Evolutionary conservation across 768 basidiomycete species (phyloP), one percentile per base, ranked within the genome.

Genomic region (Mycena sanguinolenta): DNA sequence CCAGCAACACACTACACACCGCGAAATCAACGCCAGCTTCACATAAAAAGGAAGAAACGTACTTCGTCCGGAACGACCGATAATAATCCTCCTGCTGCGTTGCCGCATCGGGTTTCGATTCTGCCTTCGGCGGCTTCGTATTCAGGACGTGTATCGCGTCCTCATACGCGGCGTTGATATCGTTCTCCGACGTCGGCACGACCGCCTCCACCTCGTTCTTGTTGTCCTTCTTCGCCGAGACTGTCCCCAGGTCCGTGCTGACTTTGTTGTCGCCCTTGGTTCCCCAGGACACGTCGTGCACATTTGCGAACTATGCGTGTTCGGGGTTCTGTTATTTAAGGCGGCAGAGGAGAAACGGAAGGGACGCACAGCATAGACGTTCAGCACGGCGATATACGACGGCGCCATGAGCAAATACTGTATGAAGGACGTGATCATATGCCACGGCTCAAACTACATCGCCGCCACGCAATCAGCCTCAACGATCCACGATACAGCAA

Each of bases 351-450:
- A 13, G 54, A 53, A 49, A 5, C 38, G 38, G 59, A 53, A 52
- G 46, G 25, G 34, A 75, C 88, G 42, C 80, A 92, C 90, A 5
- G 91, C 92, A 76, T 97, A 96, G 72, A 97, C 95, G 78, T 97
- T 97, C 63, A 99, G 86, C 16, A 99, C 94, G 63, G 92, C 89
- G 77, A 97, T 97, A 75, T 97, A 98, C 0, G 95, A 95, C 3
- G 97, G 97, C 0, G 96, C 94, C 85, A 98, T 90, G 70, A 98
- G 87, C 27, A 94, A 79, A 77, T 97, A 97, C 78, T 96, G 97
- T n/a, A 96, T 30, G 82, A 99, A 97, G 7, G 93, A 95, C 0
- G 98, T 98, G 76, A 99, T 86, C 95, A 99, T 94, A 79, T 99
- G 98, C 95, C 96, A 98, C 2, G 97, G 97, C 74, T 99, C 96